Base-by-base conservation (phyloP, 495 filamentous ascomycete genomes). In the Umbilicaria muhlenbergii region DNA sequence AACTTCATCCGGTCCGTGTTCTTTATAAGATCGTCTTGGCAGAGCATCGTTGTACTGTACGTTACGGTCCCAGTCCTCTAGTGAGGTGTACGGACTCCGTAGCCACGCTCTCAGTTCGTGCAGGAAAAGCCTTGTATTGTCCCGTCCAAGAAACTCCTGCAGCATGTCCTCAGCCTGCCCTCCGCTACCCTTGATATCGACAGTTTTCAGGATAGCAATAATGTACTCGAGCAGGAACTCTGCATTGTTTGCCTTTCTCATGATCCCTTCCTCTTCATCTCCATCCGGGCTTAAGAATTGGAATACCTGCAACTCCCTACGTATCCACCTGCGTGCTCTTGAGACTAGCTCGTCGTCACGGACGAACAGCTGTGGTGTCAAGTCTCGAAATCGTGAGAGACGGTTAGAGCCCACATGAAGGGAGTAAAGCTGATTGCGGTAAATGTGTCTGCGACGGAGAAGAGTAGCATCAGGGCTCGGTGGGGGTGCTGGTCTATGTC, bases 191-290 rank as follows among this genome's bases (percentile, higher is more conserved):
- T 87, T 87, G n/a, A 91, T 70, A 57, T 98, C 89, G 15, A 93
- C 78, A 0, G 82, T 86, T 51, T 86, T 92, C 34, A 98, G 63
- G 37, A 98, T 87, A 31, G 83, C 83, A 38, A 95, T 61, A 43
- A 92, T 74, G 52, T 93, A 94, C 50, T 91, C 86, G 16, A 94
- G 75, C 18, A 98, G 56, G 45, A 93, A 98, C 53, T 94, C 89
- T 11, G 83, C 78, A 57, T 89, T 92, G 50, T 80, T 82, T 3
- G 71, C 70, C 36, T 76, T 67, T 34, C 75, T 70, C 32, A 51
- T 46, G 19, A 48, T 38, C 16, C 53, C 45, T 24, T 57, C 51
- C 32, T 60, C 47, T 28, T 44, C 45, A 32, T 36, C 42, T 11
- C 42, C 51, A 13, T 62, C 64, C 0, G 67, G 59, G 44, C 67